Percentiles rank a stretch among this genome's conserved stretches.
These are phyloP conservation scores for Puccinia triticina DNA, from an alignment of 1,284 basidiomycete genomes.

Conservation along the genomic window DNA sequence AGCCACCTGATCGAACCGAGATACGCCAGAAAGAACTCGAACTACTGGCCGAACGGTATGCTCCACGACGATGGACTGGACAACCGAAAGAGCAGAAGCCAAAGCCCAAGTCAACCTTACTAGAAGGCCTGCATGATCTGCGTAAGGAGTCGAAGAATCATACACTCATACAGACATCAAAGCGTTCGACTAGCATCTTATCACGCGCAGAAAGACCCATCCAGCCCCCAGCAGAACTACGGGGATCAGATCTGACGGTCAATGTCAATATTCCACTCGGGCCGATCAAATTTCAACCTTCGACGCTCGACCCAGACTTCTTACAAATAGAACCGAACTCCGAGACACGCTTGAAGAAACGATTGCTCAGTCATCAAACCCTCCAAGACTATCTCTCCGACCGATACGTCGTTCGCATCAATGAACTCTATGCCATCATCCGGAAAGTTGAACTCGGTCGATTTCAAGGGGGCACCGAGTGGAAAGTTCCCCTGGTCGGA, in stretches of 20 bases:
- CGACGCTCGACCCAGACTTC: conserved; percentile 73
- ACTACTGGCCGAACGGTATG: neutral
- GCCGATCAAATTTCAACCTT: conserved; percentile 70
- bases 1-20: neutral
- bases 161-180: neutral
- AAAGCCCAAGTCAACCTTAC: neutral
- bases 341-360: conserved; percentile 78
- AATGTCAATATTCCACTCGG: conserved; percentile 75
- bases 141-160: conserved; percentile 31
- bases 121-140: conserved; percentile 16
- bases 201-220: neutral
- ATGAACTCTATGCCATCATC: conserved; percentile 80
- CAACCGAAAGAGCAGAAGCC: neutral
- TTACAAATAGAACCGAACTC: conserved; percentile 81
- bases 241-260: conserved; percentile 72
- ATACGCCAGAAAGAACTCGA: neutral
- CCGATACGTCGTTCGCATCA: conserved; percentile 83
- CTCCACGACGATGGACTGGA: neutral
- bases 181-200: conserved; percentile 3
- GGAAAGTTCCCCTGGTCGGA: conserved; percentile 84
- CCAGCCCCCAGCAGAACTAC: conserved; percentile 53
- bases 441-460: conserved; percentile 72
- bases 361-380: conserved; percentile 72
- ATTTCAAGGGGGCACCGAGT: conserved; percentile 65
- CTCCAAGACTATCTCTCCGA: conserved; percentile 80